These are phyloP conservation scores for Claviceps monticola DNA, from an alignment of 2,329 filamentous ascomycete genomes.

Conservation along the genomic window DNA sequence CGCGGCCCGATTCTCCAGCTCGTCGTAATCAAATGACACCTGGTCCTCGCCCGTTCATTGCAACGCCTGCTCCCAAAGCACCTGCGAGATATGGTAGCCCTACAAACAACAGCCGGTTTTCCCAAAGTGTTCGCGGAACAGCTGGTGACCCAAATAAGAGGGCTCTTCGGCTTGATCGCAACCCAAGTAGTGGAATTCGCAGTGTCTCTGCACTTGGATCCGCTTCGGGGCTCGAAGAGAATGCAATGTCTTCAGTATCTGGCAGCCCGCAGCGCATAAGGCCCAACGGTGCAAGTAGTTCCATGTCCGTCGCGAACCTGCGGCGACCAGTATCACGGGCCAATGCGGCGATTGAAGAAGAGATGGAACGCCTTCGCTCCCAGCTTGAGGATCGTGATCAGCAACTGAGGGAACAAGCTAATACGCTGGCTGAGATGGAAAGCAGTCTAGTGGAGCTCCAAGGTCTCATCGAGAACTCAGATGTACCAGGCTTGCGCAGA, in stretches of 20 bases:
- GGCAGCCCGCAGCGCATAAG: slow-evolving; percentile 36
- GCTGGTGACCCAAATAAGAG: slow-evolving; percentile 48
- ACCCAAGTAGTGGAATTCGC: slow-evolving; percentile 38
- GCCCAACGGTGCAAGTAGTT: slow-evolving; percentile 40
- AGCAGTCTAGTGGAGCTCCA: slow-evolving; percentile 66
- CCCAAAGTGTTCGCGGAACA: slow-evolving; percentile 48
- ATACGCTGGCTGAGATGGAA: slow-evolving; percentile 80
- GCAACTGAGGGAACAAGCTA: slow-evolving; percentile 78
- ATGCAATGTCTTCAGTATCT: slow-evolving; percentile 29
- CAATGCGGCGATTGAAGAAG: slow-evolving; percentile 48
- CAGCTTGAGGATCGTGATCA: slow-evolving; percentile 74
- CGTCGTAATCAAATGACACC: slow-evolving; percentile 53
- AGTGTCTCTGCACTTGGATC: slow-evolving; percentile 46
- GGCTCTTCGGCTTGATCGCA: slow-evolving; percentile 31
- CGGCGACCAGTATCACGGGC: slow-evolving; percentile 40
- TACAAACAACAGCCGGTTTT: slow-evolving; percentile 39
- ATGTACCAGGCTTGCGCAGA: slow-evolving; percentile 26
- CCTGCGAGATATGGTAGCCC: slow-evolving; percentile 24
- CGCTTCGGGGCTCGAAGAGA: slow-evolving; percentile 40
- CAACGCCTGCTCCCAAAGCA: slow-evolving; percentile 24
- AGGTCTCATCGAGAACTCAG: slow-evolving; percentile 48
- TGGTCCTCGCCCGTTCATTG: slow-evolving; percentile 40
- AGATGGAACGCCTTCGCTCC: slow-evolving; percentile 56
- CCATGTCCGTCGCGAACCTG: slow-evolving; percentile 39
- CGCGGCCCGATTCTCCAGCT: slow-evolving; percentile 75